Conservation (phyloP, 495 filamentous ascomycete species). For the Neurospora sp. region DNA sequence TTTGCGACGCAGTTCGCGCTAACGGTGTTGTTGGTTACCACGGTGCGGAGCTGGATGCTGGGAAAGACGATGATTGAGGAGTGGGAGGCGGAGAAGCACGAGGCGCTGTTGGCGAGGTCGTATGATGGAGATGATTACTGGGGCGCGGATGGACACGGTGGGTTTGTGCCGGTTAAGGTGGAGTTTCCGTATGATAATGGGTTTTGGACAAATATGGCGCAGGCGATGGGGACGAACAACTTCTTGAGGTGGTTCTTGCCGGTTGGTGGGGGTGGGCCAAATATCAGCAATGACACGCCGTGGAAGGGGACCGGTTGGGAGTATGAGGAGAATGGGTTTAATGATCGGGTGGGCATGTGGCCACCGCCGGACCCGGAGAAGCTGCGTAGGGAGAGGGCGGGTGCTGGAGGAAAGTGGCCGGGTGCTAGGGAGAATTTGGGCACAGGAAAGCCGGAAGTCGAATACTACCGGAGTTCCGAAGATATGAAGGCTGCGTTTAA, state of each 20-base stretch:
- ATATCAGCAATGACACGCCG: slow-evolving; percentile 8
- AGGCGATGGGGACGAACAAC: slow-evolving; percentile 81
- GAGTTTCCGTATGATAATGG: slow-evolving; percentile 94
- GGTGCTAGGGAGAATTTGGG: slow-evolving; percentile 7
- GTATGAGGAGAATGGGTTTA: slow-evolving; percentile 81
- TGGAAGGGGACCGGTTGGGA: slow-evolving; percentile 41
- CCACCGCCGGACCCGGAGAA: slow-evolving; percentile 88
- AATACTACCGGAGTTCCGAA: slow-evolving; percentile 12
- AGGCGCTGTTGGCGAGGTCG: slow-evolving; percentile 56
- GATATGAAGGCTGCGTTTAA: slow-evolving; percentile 25
- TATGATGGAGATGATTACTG: slow-evolving; percentile 37
- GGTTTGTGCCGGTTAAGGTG: slow-evolving; percentile 38
- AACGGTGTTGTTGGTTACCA: slow-evolving; percentile 48
- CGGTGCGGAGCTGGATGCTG: slow-evolving; percentile 28
- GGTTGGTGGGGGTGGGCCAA: slow-evolving; percentile 28
- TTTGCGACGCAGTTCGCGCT: slow-evolving; percentile 56
- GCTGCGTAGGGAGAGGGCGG: slow-evolving; percentile 32
- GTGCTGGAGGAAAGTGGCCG: slow-evolving; percentile 22
- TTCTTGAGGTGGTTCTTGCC: slow-evolving; percentile 55
- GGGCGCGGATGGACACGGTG: slow-evolving; percentile 37
- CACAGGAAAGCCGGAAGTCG: not conserved
- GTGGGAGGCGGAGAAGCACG: slow-evolving; percentile 88
- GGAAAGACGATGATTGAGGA: slow-evolving; percentile 76
- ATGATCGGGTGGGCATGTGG: slow-evolving; percentile 60
- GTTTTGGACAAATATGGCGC: slow-evolving; percentile 73